Conservation (phyloP, 345 rosid genomes). For the Arabis hirsuta region DNA sequence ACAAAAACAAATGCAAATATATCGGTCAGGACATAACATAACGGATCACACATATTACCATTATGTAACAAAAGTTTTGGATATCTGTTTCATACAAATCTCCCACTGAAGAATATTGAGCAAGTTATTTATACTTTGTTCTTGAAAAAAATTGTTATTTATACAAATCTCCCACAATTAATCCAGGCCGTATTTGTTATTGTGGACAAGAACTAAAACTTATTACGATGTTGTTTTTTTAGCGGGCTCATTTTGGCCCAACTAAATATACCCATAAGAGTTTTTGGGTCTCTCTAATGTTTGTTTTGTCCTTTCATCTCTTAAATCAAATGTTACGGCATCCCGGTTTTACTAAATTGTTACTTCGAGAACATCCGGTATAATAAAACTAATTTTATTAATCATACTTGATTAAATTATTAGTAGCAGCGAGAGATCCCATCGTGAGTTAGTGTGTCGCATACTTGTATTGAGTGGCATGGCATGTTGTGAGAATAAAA, state of each 20-base stretch:
- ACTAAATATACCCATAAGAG: background rate
- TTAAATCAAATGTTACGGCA: background rate
- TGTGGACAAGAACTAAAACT: background rate
- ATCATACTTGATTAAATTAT: background rate
- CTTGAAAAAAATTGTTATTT: background rate
- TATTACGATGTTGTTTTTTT: background rate
- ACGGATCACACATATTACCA: background rate
- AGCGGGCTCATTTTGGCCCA: conserved; percentile 4
- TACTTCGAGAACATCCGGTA: background rate
- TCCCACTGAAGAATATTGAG: background rate
- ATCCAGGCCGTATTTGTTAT: too few relatives aligned
- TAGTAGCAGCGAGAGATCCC: background rate
- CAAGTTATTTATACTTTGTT: background rate
- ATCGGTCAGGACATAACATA: background rate
- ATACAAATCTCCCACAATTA: conserved; percentile 5
- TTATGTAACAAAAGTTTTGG: background rate
- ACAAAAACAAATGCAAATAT: background rate
- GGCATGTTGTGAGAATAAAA: background rate
- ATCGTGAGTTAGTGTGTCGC: conserved; percentile 10
- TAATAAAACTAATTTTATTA: background rate
- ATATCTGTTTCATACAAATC: background rate
- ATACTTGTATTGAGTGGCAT: background rate
- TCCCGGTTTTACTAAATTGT: background rate
- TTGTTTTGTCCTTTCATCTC: background rate
- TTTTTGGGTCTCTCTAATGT: background rate